Conservation (phyloP, 805 yeast species). For the Yarrowia alimentaria region DNA sequence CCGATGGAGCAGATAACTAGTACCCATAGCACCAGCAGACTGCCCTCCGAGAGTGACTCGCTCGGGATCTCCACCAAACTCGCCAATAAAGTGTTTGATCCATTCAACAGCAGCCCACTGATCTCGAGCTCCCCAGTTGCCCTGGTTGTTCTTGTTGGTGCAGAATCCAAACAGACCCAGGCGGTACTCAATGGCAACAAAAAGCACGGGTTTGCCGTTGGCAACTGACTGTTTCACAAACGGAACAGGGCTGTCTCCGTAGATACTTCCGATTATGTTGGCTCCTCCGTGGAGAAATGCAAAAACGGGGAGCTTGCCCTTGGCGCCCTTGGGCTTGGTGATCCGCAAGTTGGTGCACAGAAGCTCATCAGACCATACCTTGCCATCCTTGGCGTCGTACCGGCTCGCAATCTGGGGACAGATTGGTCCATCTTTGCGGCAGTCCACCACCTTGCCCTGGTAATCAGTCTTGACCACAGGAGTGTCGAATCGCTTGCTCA, state of each 20-base stretch:
- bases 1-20: neutral
- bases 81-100: constrained; percentile 40
- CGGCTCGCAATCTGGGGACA: constrained; percentile 31
- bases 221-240: constrained; percentile 29
- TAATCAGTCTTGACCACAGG: constrained; percentile 25
- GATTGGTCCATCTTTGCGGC: constrained; percentile 31
- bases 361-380: constrained; percentile 14
- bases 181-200: constrained; percentile 41
- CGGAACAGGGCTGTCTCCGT: constrained; percentile 19
- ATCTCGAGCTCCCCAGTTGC: constrained; percentile 43
- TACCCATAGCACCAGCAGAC: constrained; percentile 41
- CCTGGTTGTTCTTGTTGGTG: constrained; percentile 35
- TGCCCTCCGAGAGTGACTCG: constrained; percentile 44
- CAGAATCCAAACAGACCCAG: constrained; percentile 43
- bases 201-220: constrained; percentile 31
- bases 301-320: constrained; percentile 19
- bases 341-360: constrained; percentile 7
- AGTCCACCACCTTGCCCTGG: constrained; percentile 28
- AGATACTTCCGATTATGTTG: constrained; percentile 19
- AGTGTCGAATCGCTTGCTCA: constrained; percentile 2
- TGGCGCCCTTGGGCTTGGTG: constrained; percentile 9
- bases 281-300: constrained; percentile 29
- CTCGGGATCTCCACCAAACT: constrained; percentile 43
- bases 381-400: constrained; percentile 1
- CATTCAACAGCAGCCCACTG: constrained; percentile 42